Base-by-base conservation (phyloP, 768 basidiomycete genomes). In the Hemileccinum rubropunctum region DNA sequence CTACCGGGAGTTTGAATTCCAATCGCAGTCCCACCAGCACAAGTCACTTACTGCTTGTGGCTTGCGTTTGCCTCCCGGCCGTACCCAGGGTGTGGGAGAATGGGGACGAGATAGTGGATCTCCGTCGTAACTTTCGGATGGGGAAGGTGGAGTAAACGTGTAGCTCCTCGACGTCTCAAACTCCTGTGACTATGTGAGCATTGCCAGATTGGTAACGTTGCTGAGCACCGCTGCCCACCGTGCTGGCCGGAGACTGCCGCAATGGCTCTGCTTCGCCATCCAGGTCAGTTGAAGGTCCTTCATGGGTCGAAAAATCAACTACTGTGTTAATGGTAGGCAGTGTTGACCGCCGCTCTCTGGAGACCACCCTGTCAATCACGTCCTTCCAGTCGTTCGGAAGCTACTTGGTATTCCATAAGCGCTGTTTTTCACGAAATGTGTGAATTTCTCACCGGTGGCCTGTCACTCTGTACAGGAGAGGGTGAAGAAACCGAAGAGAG, bases 381-480 rank as follows among this genome's bases (percentile, higher is more conserved):
- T 69, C 58, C 18, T 71, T 71, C 67, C 67, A 69, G 53, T 71
- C 65, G n/a, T 69, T 52, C 11, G 67, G 67, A 15, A 69, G 65
- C 67, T 69, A 32, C 42, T 56, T 36, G 39, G 51, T 21, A 13
- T 17, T 14, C 36, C 4, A 35, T 56, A 14, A 60, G 61, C 30
- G 3, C n/a, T 10, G 28, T 47, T 39, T 23, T 39, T 42, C 15
- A n/a, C 13, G 20, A 45, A 37, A 33, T 14, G 43, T 17, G 17
- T 47, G 34, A 13, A 45, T 33, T 40, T 20, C 69, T 63, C 48
- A 71, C 68, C 39, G 68, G 68, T 42, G 68, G 68, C 38, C 59
- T 59, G 47, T 68, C 70, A 38, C 48, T 43, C 13, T 60, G 43
- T 20, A 45, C 18, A 30, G 52, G 55, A n/a, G 62, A 44, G 34